Conservation (phyloP, 208 protist species). For the Novymonas esmeraldas region DNA sequence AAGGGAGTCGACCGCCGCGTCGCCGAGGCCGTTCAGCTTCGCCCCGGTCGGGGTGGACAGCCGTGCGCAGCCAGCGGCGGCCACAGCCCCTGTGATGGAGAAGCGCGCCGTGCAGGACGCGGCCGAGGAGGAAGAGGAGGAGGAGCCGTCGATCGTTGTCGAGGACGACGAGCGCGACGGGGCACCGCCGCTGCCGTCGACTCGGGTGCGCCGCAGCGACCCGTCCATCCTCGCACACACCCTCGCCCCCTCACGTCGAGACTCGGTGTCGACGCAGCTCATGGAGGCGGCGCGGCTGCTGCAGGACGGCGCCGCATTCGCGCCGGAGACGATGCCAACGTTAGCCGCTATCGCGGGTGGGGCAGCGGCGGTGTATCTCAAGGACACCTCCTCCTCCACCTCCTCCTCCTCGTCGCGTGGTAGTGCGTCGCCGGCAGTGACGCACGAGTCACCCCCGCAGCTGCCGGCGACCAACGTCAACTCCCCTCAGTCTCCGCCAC, state of each 20-base stretch:
- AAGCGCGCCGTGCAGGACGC: too few species aligned
- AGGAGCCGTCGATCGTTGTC: conserved; percentile 10
- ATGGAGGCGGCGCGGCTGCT: neutral
- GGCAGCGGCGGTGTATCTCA: conserved; percentile 13
- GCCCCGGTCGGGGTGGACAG: neutral
- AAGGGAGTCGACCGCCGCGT: too few species aligned
- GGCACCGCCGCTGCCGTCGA: neutral
- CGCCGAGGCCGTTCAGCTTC: too few species aligned
- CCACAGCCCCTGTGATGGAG: neutral
- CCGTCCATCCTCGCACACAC: neutral
- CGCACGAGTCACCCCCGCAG: neutral
- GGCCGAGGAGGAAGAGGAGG: neutral
- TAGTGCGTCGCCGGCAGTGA: neutral
- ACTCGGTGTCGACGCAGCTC: neutral
- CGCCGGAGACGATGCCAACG: neutral
- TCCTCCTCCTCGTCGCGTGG: neutral
- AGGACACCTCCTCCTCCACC: conserved; percentile 23
- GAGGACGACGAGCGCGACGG: conserved; percentile 9
- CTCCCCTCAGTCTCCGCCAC: neutral
- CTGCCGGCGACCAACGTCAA: neutral
- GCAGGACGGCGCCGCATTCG: neutral
- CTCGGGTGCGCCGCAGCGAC: neutral
- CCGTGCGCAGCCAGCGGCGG: neutral
- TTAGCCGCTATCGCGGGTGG: neutral
- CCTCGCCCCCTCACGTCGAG: neutral